These are phyloP conservation scores for Annulohypoxylon nitens DNA, from an alignment of 495 filamentous ascomycete genomes.

Conservation along the genomic window DNA sequence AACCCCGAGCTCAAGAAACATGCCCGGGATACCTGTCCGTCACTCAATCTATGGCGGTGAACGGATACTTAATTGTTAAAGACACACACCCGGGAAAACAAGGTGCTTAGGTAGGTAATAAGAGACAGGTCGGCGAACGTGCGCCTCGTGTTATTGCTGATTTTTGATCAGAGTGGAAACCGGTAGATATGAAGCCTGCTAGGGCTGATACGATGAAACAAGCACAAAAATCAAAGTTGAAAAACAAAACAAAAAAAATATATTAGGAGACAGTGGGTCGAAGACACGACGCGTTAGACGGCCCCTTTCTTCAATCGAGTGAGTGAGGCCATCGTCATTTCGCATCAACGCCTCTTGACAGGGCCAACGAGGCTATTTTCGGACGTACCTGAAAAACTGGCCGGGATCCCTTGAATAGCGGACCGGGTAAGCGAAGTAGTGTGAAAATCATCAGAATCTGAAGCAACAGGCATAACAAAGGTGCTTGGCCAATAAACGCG, in stretches of 20 bases:
- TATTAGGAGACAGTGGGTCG: slow-evolving; percentile 22
- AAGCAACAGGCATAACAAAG: slow-evolving; percentile 35
- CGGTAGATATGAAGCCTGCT: background rate
- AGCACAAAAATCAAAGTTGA: slow-evolving; percentile 12
- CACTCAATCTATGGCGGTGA: background rate
- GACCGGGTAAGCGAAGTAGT: slow-evolving; percentile 34
- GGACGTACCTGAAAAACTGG: slow-evolving; percentile 32
- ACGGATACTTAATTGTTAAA: background rate
- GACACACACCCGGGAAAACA: background rate
- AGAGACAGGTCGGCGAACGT: background rate
- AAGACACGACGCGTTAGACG: slow-evolving; percentile 23
- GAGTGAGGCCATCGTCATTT: slow-evolving; percentile 47
- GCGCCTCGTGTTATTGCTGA: background rate
- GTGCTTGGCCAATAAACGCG: slow-evolving; percentile 29
- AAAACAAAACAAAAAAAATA: slow-evolving; percentile 9
- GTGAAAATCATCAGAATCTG: slow-evolving; percentile 37
- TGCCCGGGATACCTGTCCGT: slow-evolving; percentile 1
- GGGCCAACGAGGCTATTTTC: slow-evolving; percentile 34
- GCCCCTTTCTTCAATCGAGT: slow-evolving; percentile 38
- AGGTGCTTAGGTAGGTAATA: background rate
- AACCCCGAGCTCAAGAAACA: background rate
- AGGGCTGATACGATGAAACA: background rate
- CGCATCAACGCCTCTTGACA: slow-evolving; percentile 32
- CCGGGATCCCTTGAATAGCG: slow-evolving; percentile 33
- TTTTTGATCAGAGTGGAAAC: background rate